phyloP scores from a whole-genome alignment of 345 rosid species.

The Kandelia obovata region DNA sequence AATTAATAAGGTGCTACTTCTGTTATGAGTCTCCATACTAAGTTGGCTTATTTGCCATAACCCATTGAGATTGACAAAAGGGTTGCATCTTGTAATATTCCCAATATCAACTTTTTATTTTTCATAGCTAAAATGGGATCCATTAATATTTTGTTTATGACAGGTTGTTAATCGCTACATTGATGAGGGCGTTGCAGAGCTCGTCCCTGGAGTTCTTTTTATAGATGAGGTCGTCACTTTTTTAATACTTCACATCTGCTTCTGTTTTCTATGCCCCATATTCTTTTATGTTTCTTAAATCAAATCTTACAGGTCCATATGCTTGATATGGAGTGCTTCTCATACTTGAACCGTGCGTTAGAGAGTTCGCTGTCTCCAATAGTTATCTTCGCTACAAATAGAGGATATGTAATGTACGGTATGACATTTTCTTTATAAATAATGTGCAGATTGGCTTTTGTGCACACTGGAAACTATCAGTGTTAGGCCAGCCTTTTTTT shows the following conservation, averaged over 20 bases:
- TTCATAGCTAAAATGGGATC: too few species aligned
- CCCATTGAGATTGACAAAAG: neutral
- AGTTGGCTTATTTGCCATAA: neutral
- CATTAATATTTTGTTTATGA: slow-evolving; percentile 14
- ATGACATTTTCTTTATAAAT: slow-evolving; percentile 13
- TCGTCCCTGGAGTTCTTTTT: slow-evolving; percentile 94
- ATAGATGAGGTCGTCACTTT: slow-evolving; percentile 73
- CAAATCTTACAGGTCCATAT: slow-evolving; percentile 69
- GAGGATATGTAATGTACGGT: slow-evolving; percentile 98
- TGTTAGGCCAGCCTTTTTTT: neutral
- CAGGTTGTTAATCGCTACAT: slow-evolving; percentile 96
- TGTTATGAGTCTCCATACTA: neutral
- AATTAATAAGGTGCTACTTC: slow-evolving; percentile 72
- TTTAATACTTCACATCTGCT: neutral
- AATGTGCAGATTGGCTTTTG: neutral
- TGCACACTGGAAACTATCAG: neutral
- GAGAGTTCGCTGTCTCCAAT: slow-evolving; percentile 95
- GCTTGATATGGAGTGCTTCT: slow-evolving; percentile 99
- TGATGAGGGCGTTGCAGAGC: slow-evolving; percentile 94
- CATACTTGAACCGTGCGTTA: slow-evolving; percentile 92
- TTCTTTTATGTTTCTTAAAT: slow-evolving; percentile 13
- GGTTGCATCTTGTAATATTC: too few species aligned
- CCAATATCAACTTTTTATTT: too few species aligned
- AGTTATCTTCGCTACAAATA: slow-evolving; percentile 95
- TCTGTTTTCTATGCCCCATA: neutral